phyloP scores from a whole-genome alignment of 2,329 filamentous ascomycete genomes.

The Blastomyces emzantsi region DNA sequence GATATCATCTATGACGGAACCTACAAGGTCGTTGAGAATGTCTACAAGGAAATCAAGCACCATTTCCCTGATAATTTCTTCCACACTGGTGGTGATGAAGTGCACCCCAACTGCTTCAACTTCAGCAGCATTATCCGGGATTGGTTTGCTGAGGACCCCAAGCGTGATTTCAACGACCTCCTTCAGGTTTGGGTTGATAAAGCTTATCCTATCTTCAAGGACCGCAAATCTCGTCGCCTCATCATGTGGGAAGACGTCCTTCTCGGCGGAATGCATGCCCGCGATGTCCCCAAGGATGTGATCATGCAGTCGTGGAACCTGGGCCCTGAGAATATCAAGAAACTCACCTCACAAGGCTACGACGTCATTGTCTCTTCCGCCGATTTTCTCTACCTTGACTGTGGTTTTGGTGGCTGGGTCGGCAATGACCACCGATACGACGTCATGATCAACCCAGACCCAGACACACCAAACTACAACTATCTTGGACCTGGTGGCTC shows the following conservation, averaged over 20 bases:
- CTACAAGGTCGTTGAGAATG: slow-evolving; percentile 45
- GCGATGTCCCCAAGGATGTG: slow-evolving; percentile 42
- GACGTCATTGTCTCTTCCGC: slow-evolving; percentile 49
- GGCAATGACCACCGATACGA: slow-evolving; percentile 50
- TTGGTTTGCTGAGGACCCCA: slow-evolving; percentile 45
- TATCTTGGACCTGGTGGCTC: slow-evolving; percentile 46
- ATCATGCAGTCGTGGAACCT: slow-evolving; percentile 50
- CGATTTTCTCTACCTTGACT: slow-evolving; percentile 51
- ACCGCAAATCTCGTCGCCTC: slow-evolving; percentile 40
- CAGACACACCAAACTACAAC: slow-evolving; percentile 43
- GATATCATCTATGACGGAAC: slow-evolving; percentile 49
- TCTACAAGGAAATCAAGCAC: slow-evolving; percentile 45
- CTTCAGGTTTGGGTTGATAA: slow-evolving; percentile 48
- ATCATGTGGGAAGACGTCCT: slow-evolving; percentile 51
- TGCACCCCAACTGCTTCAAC: slow-evolving; percentile 50
- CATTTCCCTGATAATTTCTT: slow-evolving; percentile 47
- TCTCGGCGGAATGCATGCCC: slow-evolving; percentile 38
- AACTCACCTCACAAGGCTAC: slow-evolving; percentile 43
- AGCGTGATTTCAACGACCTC: slow-evolving; percentile 44
- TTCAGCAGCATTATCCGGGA: slow-evolving; percentile 43
- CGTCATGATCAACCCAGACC: slow-evolving; percentile 44
- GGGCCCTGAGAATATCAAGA: slow-evolving; percentile 44
- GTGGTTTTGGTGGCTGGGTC: slow-evolving; percentile 46
- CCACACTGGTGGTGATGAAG: slow-evolving; percentile 49
- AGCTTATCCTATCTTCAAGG: slow-evolving; percentile 44